Conservation (phyloP, 1,139 yeast species). For the Debaryomyces singareniensis region DNA sequence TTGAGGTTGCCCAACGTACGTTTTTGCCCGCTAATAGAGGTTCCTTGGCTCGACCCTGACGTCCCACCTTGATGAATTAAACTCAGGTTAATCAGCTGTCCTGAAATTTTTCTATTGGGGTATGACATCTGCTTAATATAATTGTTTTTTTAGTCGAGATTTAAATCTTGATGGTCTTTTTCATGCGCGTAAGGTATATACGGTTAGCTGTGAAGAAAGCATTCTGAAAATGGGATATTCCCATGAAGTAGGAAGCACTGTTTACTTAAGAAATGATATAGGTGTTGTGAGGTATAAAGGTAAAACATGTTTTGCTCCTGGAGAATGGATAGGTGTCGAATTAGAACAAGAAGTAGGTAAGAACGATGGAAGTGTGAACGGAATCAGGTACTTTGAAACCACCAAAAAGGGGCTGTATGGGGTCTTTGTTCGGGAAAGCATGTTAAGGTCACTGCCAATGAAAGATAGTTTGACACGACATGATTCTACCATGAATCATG, state of each 20-base stretch:
- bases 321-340: slow-evolving; percentile 77
- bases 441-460: slow-evolving; percentile 7
- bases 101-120: background rate
- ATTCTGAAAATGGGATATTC: too few relatives aligned
- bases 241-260: slow-evolving; percentile 36
- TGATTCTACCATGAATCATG: background rate
- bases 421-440: slow-evolving; percentile 42
- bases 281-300: slow-evolving; percentile 51
- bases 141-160: background rate
- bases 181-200: background rate
- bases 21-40: slow-evolving; percentile 12
- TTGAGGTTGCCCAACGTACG: slow-evolving; percentile 34
- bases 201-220: too few relatives aligned
- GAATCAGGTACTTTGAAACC: slow-evolving; percentile 56
- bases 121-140: background rate
- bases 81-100: background rate
- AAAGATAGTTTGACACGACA: background rate
- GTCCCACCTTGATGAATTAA: slow-evolving; percentile 12
- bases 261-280: slow-evolving; percentile 30
- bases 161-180: background rate
- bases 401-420: slow-evolving; percentile 43
- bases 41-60: slow-evolving; percentile 7
- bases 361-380: slow-evolving; percentile 73
- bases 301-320: slow-evolving; percentile 51
- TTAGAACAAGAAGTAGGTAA: slow-evolving; percentile 61